Base-by-base conservation (phyloP, 2,329 filamentous ascomycete species). In the Venturia effusa region DNA sequence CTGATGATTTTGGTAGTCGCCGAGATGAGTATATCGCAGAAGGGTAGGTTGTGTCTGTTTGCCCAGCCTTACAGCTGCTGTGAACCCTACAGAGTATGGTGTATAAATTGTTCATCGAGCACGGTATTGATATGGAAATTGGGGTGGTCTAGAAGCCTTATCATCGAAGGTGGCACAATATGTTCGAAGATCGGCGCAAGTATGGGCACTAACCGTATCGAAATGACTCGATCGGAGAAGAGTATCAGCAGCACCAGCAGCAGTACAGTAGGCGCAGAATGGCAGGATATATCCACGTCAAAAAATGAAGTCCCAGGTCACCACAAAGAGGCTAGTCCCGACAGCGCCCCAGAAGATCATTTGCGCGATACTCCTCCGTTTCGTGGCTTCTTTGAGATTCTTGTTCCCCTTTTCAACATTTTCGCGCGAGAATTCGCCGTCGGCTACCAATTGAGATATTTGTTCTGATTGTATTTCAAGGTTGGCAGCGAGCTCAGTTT, bases 381-480 rank as follows among this genome's bases (percentile, higher is more conserved):
- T 79, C 65, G 77, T 86, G 34, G 93, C 94, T 71, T 88, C 86
- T 77, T 94, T 94, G 62, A 99, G 80, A 79, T 97, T 88, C 76
- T 88, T 89, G 78, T 99, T 99, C 22, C 93, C 94, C 65, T 86
- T 86, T 17, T 88, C 88, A 61, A 99, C 85, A 71, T 97, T 97
- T 72, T 93, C 89, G 32, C 87, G 85, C 11, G 92, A 97, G 39
- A 84, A 82, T 66, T 87, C 83, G 1, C 91, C 92, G 74, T 99
- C 93, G 54, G 87, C 81, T 39, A 96, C 90, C 24, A 99, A 81
- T 73, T 94, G 89, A 66, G 92, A 89, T 67, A 99, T 96, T 69
- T 94, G 88, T 64, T 90, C 91, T 63, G 90, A 88, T 72, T 99
- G 94, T 17, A 88, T 87, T 45, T 87, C 84, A 27, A 99, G 83